Percentiles rank a stretch among this genome's conserved stretches.
phyloP scores from a whole-genome alignment of 768 basidiomycete species.

The Xerocomellus intermedius region DNA sequence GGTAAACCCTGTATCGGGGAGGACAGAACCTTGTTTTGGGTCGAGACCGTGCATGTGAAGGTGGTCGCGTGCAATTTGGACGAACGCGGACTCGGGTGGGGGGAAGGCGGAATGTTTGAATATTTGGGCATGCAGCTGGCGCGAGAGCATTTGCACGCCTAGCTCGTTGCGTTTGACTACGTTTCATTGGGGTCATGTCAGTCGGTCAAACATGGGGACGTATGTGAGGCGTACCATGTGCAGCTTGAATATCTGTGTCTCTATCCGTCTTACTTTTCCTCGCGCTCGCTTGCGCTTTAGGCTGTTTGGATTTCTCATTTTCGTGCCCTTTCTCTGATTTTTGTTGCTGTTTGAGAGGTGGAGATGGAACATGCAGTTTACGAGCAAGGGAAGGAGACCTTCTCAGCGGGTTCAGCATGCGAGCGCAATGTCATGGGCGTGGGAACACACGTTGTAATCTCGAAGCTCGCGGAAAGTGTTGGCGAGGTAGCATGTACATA shows the following conservation, averaged over 20 bases:
- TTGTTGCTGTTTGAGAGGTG: conserved; percentile 13
- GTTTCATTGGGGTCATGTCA: not conserved
- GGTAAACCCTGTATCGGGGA: conserved; percentile 77
- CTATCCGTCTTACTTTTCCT: not conserved
- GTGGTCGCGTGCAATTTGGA: conserved; percentile 79
- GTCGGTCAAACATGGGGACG: not conserved
- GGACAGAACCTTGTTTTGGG: conserved; percentile 71
- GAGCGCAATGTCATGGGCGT: conserved; percentile 4
- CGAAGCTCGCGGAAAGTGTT: no score
- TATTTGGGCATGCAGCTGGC: conserved; percentile 75
- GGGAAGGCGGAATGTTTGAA: conserved; percentile 71
- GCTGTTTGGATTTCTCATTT: not conserved
- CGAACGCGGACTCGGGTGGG: conserved; percentile 53
- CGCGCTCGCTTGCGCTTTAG: not conserved
- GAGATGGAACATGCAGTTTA: conserved; percentile 12
- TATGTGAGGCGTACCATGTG: conserved; percentile 6
- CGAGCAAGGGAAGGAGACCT: conserved; percentile 15
- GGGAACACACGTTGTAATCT: conserved; percentile 1
- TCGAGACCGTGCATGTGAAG: conserved; percentile 80
- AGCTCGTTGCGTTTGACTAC: conserved; percentile 76
- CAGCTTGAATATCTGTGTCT: not conserved
- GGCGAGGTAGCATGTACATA: no score
- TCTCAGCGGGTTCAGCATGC: conserved; percentile 20
- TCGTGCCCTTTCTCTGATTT: conserved; percentile 1
- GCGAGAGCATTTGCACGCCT: conserved; percentile 92